Conservation (phyloP, 139 green algal species). For the Coelastrella sp. region DNA sequence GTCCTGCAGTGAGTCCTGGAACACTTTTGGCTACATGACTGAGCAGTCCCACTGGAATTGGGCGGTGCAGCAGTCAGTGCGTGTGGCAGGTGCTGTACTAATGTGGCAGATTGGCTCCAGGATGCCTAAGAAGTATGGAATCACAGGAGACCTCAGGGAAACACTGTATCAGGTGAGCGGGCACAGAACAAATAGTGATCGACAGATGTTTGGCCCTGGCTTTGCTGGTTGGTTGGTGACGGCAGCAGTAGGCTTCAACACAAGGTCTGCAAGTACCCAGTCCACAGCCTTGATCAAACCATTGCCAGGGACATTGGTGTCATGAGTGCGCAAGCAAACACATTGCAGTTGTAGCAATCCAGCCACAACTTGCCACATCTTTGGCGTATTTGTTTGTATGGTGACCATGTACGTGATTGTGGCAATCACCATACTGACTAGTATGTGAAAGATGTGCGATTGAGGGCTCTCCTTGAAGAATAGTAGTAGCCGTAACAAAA, state of each 20-base stretch:
- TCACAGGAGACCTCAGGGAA: constrained; percentile 52
- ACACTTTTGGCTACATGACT: constrained; percentile 93
- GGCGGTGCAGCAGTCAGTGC: constrained; percentile 69
- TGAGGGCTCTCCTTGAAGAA: too few relatives aligned
- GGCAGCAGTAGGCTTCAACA: not conserved
- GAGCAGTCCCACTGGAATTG: constrained; percentile 81
- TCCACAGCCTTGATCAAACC: too few relatives aligned
- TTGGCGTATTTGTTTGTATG: too few relatives aligned
- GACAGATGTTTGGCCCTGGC: not conserved
- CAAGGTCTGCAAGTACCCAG: too few relatives aligned
- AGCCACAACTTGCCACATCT: too few relatives aligned
- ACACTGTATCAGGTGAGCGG: not conserved
- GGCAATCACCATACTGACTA: too few relatives aligned
- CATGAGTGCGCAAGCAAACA: too few relatives aligned
- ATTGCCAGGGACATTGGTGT: too few relatives aligned
- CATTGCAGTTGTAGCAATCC: too few relatives aligned
- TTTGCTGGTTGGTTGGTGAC: not conserved
- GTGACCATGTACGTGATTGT: too few relatives aligned
- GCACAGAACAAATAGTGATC: not conserved
- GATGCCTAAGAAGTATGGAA: constrained; percentile 93
- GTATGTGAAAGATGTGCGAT: too few relatives aligned
- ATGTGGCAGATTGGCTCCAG: constrained; percentile 84
- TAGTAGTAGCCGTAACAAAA: too few relatives aligned
- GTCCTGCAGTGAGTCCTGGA: constrained; percentile 70
- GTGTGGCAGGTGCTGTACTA: constrained; percentile 76